Percentiles rank a stretch among this genome's conserved stretches.
phyloP scores from a whole-genome alignment of 2,329 filamentous ascomycete genomes.

The Neobulgaria alba region DNA sequence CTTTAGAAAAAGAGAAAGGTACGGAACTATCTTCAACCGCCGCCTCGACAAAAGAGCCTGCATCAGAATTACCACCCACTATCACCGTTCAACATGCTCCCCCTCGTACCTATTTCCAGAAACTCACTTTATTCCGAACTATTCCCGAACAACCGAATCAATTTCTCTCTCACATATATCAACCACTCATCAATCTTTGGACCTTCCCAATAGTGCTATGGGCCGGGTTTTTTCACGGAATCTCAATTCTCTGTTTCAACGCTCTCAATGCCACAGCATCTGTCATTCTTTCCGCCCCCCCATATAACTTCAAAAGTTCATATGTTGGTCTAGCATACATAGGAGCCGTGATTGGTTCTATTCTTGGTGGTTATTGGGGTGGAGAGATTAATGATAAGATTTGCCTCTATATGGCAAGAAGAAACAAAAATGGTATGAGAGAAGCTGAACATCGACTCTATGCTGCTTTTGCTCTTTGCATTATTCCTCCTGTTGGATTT shows the following conservation, averaged over 20 bases:
- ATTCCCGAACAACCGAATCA: constrained; percentile 23
- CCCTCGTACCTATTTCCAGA: constrained; percentile 23
- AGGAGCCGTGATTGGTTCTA: not conserved
- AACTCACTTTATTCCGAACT: constrained; percentile 23
- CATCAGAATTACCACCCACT: too few relatives aligned
- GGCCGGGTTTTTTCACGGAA: constrained; percentile 30
- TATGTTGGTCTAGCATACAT: constrained; percentile 22
- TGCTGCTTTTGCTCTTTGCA: not conserved
- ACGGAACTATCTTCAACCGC: too few relatives aligned
- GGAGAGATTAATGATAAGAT: too few relatives aligned
- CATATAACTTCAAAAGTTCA: constrained; percentile 30
- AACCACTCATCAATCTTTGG: too few relatives aligned
- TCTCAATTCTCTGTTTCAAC: constrained; percentile 30
- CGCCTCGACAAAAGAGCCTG: too few relatives aligned
- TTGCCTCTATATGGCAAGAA: not conserved
- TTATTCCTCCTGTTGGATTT: constrained; percentile 34
- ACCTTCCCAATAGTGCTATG: constrained; percentile 29
- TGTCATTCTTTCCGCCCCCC: constrained; percentile 25
- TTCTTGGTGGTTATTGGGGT: too few relatives aligned
- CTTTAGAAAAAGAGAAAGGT: constrained; percentile 9
- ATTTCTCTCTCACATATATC: constrained; percentile 28
- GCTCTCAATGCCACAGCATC: constrained; percentile 31
- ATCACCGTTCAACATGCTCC: too few relatives aligned
- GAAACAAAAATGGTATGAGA: not conserved
- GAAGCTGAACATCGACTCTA: not conserved